phyloP scores from a whole-genome alignment of 2,329 filamentous ascomycete genomes.

The Venturia carpophila region DNA sequence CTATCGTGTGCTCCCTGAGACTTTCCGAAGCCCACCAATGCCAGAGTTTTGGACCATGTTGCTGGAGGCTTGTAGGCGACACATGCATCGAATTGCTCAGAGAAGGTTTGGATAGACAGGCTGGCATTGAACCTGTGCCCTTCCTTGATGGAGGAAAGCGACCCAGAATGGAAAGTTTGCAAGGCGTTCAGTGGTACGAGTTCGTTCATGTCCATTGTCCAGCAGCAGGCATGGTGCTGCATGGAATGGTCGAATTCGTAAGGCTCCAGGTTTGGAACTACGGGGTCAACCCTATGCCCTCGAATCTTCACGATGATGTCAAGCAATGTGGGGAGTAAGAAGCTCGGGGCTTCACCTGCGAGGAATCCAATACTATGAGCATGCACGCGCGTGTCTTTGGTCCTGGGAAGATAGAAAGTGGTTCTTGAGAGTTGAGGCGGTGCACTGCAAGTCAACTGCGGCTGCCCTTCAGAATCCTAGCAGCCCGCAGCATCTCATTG shows the following conservation, averaged over 20 bases:
- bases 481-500: neutral
- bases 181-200: neutral
- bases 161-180: neutral
- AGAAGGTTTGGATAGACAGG: neutral
- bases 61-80: neutral
- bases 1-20: neutral
- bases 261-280: neutral
- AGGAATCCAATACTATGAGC: neutral
- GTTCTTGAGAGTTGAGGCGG: neutral
- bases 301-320: neutral
- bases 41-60: neutral
- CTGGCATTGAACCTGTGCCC: neutral
- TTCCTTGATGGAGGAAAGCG: neutral
- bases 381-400: neutral
- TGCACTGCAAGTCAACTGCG: neutral
- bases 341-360: neutral
- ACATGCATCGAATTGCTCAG: too few species aligned
- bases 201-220: too few species aligned
- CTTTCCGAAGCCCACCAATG: neutral
- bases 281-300: neutral
- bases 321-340: neutral
- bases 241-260: neutral
- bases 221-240: too few species aligned
- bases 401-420: neutral
- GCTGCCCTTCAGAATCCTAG: neutral